Evolutionary conservation across 176 grass and related monocot species (phyloP).

Genomic region (Aegilops bicornis): DNA sequence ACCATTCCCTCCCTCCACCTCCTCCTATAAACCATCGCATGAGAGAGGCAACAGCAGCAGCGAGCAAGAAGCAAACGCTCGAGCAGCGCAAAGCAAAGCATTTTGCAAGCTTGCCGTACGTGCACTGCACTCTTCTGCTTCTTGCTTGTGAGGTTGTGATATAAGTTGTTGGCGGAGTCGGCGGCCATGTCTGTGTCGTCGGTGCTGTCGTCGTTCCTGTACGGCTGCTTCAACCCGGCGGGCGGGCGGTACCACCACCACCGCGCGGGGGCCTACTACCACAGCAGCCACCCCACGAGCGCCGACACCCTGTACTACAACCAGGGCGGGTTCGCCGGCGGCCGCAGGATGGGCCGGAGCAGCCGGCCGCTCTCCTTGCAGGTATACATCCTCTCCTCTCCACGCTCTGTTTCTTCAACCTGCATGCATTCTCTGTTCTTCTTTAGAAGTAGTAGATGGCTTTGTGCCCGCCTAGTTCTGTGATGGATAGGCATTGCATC

Average conservation of each 20-base stretch:
- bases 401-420: neutral
- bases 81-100: neutral
- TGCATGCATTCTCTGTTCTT: neutral
- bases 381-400: constrained; percentile 22
- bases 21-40: constrained; percentile 28
- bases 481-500: neutral
- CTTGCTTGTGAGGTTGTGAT: neutral
- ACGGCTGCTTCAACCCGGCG: constrained; percentile 57
- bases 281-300: constrained; percentile 64
- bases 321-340: constrained; percentile 27
- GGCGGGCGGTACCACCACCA: constrained; percentile 41
- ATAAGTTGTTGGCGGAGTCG: constrained; percentile 1
- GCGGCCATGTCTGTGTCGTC: constrained; percentile 64
- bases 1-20: constrained; percentile 22
- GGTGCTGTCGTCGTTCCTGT: constrained; percentile 57
- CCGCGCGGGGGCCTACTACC: constrained; percentile 55
- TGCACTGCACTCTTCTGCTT: neutral
- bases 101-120: neutral
- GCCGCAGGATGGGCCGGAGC: constrained; percentile 55
- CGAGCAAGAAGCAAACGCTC: constrained; percentile 34
- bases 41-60: constrained; percentile 10
- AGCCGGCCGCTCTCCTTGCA: constrained; percentile 69
- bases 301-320: constrained; percentile 36
- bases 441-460: no score
- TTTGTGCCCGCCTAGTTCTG: neutral